A percentile compares a stretch with the other conserved stretches of the same genome.
Evolutionary conservation across 1,284 basidiomycete genomes (phyloP).

Genomic region (Ceratobasidium theobromae): DNA sequence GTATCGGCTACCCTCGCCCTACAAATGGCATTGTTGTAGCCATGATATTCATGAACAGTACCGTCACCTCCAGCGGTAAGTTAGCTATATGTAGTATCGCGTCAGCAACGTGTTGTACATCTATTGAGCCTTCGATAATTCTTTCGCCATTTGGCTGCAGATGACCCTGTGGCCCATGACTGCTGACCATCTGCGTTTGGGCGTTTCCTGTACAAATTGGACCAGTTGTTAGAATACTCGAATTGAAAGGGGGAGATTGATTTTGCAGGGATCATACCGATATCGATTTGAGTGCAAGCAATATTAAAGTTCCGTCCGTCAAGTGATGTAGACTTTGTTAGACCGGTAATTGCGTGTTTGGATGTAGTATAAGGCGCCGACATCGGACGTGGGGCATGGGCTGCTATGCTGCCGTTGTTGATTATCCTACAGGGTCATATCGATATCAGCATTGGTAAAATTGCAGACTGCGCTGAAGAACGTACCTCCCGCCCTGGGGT

Average conservation of each 20-base stretch:
- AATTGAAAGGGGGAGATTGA: background rate
- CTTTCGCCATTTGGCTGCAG: conserved; percentile 68
- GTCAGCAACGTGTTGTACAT: conserved; percentile 68
- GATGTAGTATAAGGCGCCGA: conserved; percentile 69
- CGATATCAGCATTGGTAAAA: background rate
- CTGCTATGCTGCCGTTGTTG: conserved; percentile 81
- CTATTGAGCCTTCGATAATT: conserved; percentile 63
- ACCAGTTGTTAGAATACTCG: background rate
- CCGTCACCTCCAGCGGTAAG: conserved; percentile 66
- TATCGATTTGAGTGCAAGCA: conserved; percentile 77
- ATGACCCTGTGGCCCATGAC: conserved; percentile 49
- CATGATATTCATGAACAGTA: conserved; percentile 73
- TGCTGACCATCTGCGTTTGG: conserved; percentile 57
- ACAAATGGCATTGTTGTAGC: conserved; percentile 61
- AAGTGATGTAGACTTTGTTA: conserved; percentile 73
- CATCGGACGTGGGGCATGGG: conserved; percentile 69
- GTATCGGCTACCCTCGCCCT: conserved; percentile 54
- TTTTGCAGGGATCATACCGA: conserved; percentile 51
- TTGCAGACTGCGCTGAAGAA: background rate
- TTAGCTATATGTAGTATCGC: conserved; percentile 69
- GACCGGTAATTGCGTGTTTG: conserved; percentile 75
- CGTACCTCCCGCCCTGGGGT: conserved; percentile 62
- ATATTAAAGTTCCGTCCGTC: conserved; percentile 75
- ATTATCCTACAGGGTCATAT: conserved; percentile 59
- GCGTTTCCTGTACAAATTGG: conserved; percentile 59